Conservation (phyloP, 2,329 filamentous ascomycete genomes). For the Trichophaea hybrida region DNA sequence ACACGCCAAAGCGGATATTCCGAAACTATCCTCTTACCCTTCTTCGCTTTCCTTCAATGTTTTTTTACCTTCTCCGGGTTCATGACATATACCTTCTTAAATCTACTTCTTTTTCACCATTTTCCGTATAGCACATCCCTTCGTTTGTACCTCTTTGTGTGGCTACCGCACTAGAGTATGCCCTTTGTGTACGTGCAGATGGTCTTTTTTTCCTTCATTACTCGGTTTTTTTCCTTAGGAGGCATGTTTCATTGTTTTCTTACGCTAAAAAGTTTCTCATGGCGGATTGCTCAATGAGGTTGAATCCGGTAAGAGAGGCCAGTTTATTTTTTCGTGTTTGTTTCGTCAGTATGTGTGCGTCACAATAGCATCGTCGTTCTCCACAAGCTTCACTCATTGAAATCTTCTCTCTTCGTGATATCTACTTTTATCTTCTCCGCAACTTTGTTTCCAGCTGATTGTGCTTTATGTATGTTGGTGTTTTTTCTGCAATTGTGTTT, state of each 20-base stretch:
- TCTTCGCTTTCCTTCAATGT: slow-evolving; percentile 1
- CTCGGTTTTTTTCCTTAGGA: slow-evolving; percentile 9
- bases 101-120: slow-evolving; percentile 21
- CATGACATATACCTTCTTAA: slow-evolving; percentile 25
- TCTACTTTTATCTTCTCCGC: too few species aligned
- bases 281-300: slow-evolving; percentile 9
- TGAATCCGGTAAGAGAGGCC: slow-evolving; percentile 7
- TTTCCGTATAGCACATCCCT: slow-evolving; percentile 10
- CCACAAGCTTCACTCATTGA: too few species aligned
- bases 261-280: slow-evolving; percentile 19
- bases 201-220: slow-evolving; percentile 14
- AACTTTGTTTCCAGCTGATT: too few species aligned
- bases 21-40: neutral
- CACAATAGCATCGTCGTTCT: too few species aligned
- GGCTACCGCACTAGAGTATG: neutral
- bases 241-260: neutral
- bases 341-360: slow-evolving; percentile 3
- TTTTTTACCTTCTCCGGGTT: slow-evolving; percentile 5
- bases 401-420: too few species aligned
- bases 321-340: slow-evolving; percentile 12
- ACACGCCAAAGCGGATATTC: neutral
- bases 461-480: too few species aligned
- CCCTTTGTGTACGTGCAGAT: neutral
- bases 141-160: slow-evolving; percentile 12
- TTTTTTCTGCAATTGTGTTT: too few species aligned